Percentiles rank a stretch among this genome's conserved stretches.
phyloP scores from a whole-genome alignment of 2,329 filamentous ascomycete genomes.

The Stenocarpella maydis region DNA sequence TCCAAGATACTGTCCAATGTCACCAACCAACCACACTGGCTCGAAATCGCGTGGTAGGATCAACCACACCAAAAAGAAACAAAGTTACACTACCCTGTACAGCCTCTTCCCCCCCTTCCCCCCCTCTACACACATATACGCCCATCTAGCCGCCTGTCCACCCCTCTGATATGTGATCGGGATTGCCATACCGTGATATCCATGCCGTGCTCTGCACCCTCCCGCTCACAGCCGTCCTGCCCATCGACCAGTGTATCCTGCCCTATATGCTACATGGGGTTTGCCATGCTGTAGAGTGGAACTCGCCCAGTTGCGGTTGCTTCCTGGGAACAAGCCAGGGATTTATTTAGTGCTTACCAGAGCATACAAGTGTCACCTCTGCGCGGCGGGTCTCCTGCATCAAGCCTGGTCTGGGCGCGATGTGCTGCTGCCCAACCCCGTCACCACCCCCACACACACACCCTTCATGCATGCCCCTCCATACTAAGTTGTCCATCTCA shows the following conservation, averaged over 20 bases:
- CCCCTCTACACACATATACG: background rate
- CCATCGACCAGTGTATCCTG: background rate
- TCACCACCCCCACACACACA: background rate
- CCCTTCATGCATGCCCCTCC: no score
- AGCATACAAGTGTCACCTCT: background rate
- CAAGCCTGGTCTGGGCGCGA: background rate
- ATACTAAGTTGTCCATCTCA: no score
- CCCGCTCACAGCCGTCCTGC: background rate
- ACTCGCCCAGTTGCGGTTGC: background rate
- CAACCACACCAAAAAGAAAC: background rate
- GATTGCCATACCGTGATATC: conserved; percentile 31
- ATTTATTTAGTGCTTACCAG: no score
- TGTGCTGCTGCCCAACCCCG: background rate
- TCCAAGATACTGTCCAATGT: conserved; percentile 25
- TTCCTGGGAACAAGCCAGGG: background rate
- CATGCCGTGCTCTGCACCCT: background rate
- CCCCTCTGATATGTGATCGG: conserved; percentile 28
- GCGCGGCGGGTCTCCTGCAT: background rate
- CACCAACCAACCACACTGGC: background rate
- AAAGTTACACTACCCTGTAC: background rate
- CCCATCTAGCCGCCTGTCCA: background rate
- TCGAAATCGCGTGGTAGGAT: background rate
- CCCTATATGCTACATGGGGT: background rate
- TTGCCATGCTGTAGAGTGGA: background rate
- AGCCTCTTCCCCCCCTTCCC: no score